Conservation (phyloP, 2,329 filamentous ascomycete genomes). For the Biscogniauxia mediterranea region DNA sequence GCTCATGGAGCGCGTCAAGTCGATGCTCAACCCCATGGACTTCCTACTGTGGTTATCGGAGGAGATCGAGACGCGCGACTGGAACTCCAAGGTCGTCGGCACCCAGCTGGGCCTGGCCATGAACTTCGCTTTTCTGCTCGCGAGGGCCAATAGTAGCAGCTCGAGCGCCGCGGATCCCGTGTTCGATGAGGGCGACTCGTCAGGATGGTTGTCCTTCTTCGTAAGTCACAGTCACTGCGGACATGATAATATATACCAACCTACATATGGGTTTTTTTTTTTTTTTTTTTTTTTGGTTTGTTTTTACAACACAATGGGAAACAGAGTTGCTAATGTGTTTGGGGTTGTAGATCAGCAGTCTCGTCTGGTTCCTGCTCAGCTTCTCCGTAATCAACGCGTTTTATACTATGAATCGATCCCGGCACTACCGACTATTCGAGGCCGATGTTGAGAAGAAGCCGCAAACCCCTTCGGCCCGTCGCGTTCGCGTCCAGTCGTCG, state of each 20-base stretch:
- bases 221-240: slow-evolving; percentile 41
- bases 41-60: slow-evolving; percentile 89
- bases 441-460: slow-evolving; percentile 73
- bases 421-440: slow-evolving; percentile 90
- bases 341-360: slow-evolving; percentile 56
- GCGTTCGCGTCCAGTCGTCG: slow-evolving; percentile 84
- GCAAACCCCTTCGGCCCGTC: slow-evolving; percentile 79
- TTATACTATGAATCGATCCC: slow-evolving; percentile 77
- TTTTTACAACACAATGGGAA: slow-evolving; percentile 11
- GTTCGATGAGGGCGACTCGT: slow-evolving; percentile 69
- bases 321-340: slow-evolving; percentile 13
- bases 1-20: slow-evolving; percentile 74
- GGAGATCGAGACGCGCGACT: slow-evolving; percentile 86
- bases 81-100: slow-evolving; percentile 79
- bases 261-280: slow-evolving; percentile 4
- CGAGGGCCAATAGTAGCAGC: slow-evolving; percentile 70
- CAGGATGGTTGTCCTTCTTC: slow-evolving; percentile 61
- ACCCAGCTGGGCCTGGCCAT: slow-evolving; percentile 71
- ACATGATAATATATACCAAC: too few species aligned
- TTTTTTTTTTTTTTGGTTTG: slow-evolving; percentile 6
- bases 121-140: slow-evolving; percentile 79
- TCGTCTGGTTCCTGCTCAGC: slow-evolving; percentile 67
- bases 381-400: slow-evolving; percentile 74
- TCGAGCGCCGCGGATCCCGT: slow-evolving; percentile 70
- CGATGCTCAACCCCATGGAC: slow-evolving; percentile 83